Evolutionary conservation across 148 eudicot species (phyloP), one percentile per base, ranked within the genome.

Genomic region (Cornus kousa): DNA sequence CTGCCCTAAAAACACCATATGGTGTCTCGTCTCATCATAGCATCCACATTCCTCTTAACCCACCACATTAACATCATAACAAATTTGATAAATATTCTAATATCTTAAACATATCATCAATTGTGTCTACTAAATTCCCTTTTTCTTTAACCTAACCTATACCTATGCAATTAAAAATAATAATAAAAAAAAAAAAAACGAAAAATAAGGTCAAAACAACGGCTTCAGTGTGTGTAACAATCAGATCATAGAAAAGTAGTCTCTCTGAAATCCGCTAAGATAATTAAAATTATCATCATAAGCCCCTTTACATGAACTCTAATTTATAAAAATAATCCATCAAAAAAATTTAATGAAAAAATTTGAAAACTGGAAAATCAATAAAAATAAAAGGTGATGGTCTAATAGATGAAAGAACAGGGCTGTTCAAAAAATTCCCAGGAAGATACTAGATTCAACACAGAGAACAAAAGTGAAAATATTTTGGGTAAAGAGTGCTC

Each of bases 261-360:
- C 93, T 89, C 97, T 91, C 93, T 86, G 94, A 91, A 93, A 93
- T 93, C 97, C 97, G 97, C 97, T 93, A 93, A 93, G 94, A 92
- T 93, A 75, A 78, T 65, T 57, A 0, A 8, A 67, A 53, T 75
- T 88, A 55, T 91, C 94, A 88, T 89, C 95, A 88, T 87, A 71
- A 89, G 82, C 88, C 82, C 84, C 14, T 53, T 28, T 53, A 35
- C 37, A 35, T 35, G 37, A 35, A 35, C 37, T 4, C 59, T 53
- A 12, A 48, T 48, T 0, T 53, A 14, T 53, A 53, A 53, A 53
- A 53, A 53, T 2, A 53, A 4, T 13, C 19, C 59, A 53, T 0
- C 19, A 11, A 53, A 12, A 53, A 16, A 53, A 11, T 48, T 28
- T 1, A 53, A 11, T 53, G 7, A 14, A 53, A 53, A 16, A 28